Base-by-base conservation (phyloP, 129 eudicot genomes). In the Lactuca sativa region DNA sequence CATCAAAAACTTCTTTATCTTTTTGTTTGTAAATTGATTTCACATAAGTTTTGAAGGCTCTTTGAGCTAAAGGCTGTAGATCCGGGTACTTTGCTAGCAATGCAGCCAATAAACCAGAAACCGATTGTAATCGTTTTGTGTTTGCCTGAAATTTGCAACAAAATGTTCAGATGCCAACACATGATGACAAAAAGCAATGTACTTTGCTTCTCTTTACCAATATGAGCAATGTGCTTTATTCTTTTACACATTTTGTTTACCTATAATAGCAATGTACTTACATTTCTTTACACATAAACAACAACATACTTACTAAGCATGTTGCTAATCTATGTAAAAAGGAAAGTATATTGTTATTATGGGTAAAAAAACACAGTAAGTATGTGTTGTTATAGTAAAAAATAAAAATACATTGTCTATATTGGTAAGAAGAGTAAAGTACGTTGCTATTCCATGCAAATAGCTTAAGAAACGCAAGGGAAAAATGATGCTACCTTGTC, bases 1-100 rank as follows among this genome's bases (percentile, higher is more conserved):
- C 92, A 41, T 90, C 95, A 70, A 93, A 90, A 66, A 90, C 70
- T 70, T 89, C 97, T 82, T 93, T 93, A 70, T 93, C 99, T 66
- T 72, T 74, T 54, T 90, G 88, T 72, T 85, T 85, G 57, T 74
- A 71, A 15, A 93, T 81, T 40, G 99, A 84, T 83, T 70, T 89
- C 62, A 93, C 60, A 53, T 93, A 93, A 67, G 97, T 93, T 51
- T 81, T 82, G 66, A 93, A 89, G 37, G 99, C 90, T 69, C 92
- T 86, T 62, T 84, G 87, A 67, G 97, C 95, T 73, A 90, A 73
- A 61, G 70, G 62, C 70, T 85, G 88, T 56, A 93, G 47, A 38
- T 87, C 88, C 5, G 83, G 80, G 73, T 83, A 83, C 69, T 90
- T 86, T 38, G 86, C 99, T 69, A 93, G 64, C 44, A 87, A 77